Base-by-base conservation (phyloP, 1,284 basidiomycete species). In the Trichosporon coremiiforme region DNA sequence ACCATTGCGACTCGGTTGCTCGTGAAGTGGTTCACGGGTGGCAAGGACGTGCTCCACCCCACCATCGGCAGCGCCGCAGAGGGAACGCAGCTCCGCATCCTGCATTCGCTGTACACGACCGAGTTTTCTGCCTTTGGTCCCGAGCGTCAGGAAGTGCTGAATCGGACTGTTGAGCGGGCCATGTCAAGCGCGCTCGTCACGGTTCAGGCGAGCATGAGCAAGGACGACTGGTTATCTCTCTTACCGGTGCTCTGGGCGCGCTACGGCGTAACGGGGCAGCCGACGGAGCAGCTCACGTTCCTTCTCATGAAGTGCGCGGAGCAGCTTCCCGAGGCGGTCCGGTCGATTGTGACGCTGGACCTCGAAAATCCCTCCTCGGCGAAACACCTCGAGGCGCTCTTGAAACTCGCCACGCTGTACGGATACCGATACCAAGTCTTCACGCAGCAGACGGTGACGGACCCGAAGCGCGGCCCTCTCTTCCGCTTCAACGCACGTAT, bases 221-320 rank as follows among this genome's bases (percentile, higher is more conserved):
- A 41, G 5, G 76, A 80, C 17, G 75, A 79, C 22, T 82, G 80
- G 80, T 63, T 33, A 2, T 22, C 36, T 0, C 62, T 81, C 1
- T 67, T 80, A 1, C 79, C 78, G 2, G 38, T 68, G n/a, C 33
- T 79, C 1, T 82, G 80, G 80, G 67, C 71, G 20, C 67, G 71
- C 9, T 75, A 73, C 55, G 73, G 68, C 10, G 50, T 29, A n/a
- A 62, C 13, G 6, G 66, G 41, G 38, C 67, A 31, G 66, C 72
- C 33, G 15, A 66, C 57, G 60, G 64, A 63, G 41, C 69, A 33
- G 50, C 55, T 67, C 22, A 70, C 74, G 0, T 82, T 82, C 70
- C 65, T 82, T 8, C 64, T 82, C 4, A 75, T 77, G 69, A 82
- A 81, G 70, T 80, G 80, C 65, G 77, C 75, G 13, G 80, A 82